Evolutionary conservation across 768 basidiomycete species (phyloP).

Genomic region (Leccinellum albellum): DNA sequence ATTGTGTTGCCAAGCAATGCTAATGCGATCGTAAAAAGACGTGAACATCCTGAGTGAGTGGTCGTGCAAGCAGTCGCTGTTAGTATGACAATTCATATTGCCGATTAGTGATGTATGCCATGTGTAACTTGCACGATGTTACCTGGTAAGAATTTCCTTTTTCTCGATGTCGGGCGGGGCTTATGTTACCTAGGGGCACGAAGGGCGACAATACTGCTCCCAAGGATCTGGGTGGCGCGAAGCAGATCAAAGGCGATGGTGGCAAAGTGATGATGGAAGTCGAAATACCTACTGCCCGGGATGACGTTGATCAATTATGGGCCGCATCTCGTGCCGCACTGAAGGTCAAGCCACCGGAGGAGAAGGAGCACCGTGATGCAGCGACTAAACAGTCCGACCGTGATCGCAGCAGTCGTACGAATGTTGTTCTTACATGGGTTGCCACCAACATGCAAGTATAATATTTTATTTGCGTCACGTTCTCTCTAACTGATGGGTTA

Average conservation of each 20-base stretch:
- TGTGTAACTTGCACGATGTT: slow-evolving; percentile 90
- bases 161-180: background rate
- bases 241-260: slow-evolving; percentile 80
- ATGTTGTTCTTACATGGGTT: slow-evolving; percentile 80
- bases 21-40: slow-evolving; percentile 34
- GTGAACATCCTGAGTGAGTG: slow-evolving; percentile 74
- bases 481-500: background rate
- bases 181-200: slow-evolving; percentile 60
- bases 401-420: slow-evolving; percentile 79
- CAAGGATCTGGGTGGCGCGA: slow-evolving; percentile 88
- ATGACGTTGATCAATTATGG: slow-evolving; percentile 90
- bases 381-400: slow-evolving; percentile 87
- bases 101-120: slow-evolving; percentile 78
- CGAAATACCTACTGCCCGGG: slow-evolving; percentile 73
- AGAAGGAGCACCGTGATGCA: slow-evolving; percentile 79
- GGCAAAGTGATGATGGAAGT: slow-evolving; percentile 88
- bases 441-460: slow-evolving; percentile 75
- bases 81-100: background rate
- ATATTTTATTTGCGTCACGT: background rate
- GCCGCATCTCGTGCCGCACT: slow-evolving; percentile 67
- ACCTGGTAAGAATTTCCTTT: slow-evolving; percentile 46
- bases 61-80: background rate
- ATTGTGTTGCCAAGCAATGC: background rate
- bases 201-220: slow-evolving; percentile 87
- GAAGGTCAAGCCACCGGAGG: slow-evolving; percentile 61